Percentiles rank a stretch among this genome's conserved stretches.
These are phyloP conservation scores for Excoecaria agallocha DNA, from an alignment of 345 rosid species.

Conservation along the genomic window DNA sequence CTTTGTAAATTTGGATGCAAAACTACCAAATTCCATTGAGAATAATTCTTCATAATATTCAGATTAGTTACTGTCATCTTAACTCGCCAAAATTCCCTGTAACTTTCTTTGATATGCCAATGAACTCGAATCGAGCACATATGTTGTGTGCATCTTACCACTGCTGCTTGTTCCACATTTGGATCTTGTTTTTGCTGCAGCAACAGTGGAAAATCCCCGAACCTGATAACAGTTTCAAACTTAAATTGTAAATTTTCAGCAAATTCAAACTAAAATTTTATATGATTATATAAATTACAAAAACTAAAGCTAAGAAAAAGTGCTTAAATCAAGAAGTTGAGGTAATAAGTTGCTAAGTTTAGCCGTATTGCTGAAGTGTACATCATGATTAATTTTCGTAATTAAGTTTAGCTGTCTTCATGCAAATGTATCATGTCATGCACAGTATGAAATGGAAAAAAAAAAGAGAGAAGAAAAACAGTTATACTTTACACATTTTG, in stretches of 20 bases:
- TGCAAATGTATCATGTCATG: no score
- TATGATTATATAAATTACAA: no score
- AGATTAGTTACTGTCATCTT: slow-evolving; percentile 63
- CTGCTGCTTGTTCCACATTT: slow-evolving; percentile 29
- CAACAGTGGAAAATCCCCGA: slow-evolving; percentile 37
- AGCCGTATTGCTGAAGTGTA: no score
- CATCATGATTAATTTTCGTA: no score
- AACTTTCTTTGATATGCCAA: slow-evolving; percentile 90
- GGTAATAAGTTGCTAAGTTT: no score
- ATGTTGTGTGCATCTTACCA: slow-evolving; percentile 67
- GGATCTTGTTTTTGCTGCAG: slow-evolving; percentile 45
- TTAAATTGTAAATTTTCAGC: neutral
- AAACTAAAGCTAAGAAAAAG: no score
- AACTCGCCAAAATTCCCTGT: slow-evolving; percentile 72
- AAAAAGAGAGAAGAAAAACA: no score
- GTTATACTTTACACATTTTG: slow-evolving; percentile 52
- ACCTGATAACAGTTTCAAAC: slow-evolving; percentile 27
- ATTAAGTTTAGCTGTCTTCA: no score
- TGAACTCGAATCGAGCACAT: slow-evolving; percentile 77
- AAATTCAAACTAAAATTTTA: neutral
- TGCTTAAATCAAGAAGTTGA: no score
- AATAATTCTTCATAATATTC: slow-evolving; percentile 61
- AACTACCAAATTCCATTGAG: slow-evolving; percentile 80
- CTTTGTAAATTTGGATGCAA: slow-evolving; percentile 68
- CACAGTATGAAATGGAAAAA: no score